A percentile compares a stretch with the other conserved stretches of the same genome.
Conservation (phyloP, 2,329 filamentous ascomycete genomes). For the Cercospora berteroae region DNA sequence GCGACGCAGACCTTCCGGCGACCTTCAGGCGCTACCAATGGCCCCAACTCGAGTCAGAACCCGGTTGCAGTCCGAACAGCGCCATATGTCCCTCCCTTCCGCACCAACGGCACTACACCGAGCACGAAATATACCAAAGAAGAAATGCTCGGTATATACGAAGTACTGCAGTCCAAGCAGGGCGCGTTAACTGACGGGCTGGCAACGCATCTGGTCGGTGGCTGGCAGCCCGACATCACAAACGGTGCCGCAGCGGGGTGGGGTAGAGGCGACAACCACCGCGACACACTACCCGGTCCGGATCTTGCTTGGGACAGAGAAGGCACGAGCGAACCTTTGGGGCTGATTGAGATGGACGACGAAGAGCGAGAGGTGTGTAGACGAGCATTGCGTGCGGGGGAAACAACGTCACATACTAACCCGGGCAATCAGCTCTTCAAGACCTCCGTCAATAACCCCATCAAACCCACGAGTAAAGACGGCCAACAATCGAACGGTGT, state of each 20-base stretch:
- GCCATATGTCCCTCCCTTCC: slow-evolving; percentile 58
- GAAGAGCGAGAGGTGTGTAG: slow-evolving; percentile 61
- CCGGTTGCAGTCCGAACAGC: slow-evolving; percentile 33
- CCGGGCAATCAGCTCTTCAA: slow-evolving; percentile 63
- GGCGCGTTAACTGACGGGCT: slow-evolving; percentile 64
- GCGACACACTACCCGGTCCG: slow-evolving; percentile 73
- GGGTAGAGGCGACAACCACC: slow-evolving; percentile 72
- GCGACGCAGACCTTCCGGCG: slow-evolving; percentile 66
- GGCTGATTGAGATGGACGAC: slow-evolving; percentile 68
- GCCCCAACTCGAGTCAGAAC: slow-evolving; percentile 45
- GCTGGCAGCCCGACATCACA: slow-evolving; percentile 74
- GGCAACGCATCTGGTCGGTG: slow-evolving; percentile 66
- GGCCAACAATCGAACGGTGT: slow-evolving; percentile 54
- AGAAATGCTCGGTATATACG: slow-evolving; percentile 73
- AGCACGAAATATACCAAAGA: slow-evolving; percentile 70
- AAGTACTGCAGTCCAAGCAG: slow-evolving; percentile 54
- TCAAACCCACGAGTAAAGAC: slow-evolving; percentile 73
- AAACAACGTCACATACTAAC: slow-evolving; percentile 14
- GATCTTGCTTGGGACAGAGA: slow-evolving; percentile 85
- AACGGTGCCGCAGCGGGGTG: slow-evolving; percentile 63
- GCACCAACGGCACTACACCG: slow-evolving; percentile 59
- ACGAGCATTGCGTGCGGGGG: background rate
- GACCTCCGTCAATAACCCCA: slow-evolving; percentile 85
- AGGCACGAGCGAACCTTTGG: slow-evolving; percentile 68
- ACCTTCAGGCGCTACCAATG: slow-evolving; percentile 58